phyloP scores from a whole-genome alignment of 345 rosid species.

The Rhodomyrtus tomentosa region DNA sequence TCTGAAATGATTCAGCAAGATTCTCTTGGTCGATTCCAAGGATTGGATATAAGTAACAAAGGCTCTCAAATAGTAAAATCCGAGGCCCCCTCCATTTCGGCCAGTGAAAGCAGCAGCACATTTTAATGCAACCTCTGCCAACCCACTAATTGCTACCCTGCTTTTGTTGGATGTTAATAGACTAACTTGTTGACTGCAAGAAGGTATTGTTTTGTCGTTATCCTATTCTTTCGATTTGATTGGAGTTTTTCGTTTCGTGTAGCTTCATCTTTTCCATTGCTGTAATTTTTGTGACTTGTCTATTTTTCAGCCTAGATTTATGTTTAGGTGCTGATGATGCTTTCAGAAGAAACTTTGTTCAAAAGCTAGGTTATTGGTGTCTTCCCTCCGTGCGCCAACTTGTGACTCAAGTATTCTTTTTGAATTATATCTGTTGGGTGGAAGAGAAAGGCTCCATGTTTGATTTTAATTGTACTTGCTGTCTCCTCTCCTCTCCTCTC shows the following conservation, averaged over 20 bases:
- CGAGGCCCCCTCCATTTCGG: constrained; percentile 67
- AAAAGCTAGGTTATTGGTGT: not conserved
- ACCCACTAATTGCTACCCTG: constrained; percentile 11
- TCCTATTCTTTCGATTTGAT: constrained; percentile 19
- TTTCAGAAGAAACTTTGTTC: constrained; percentile 10
- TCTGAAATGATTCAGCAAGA: constrained; percentile 66
- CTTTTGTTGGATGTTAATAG: constrained; percentile 35
- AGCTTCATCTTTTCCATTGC: constrained; percentile 4
- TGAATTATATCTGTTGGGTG: not conserved
- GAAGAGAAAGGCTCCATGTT: not conserved
- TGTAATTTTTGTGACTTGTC: constrained; percentile 11
- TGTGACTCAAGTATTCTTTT: not conserved
- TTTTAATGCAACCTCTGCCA: constrained; percentile 27
- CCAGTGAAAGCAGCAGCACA: constrained; percentile 78
- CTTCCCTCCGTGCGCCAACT: not conserved
- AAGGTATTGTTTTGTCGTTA: constrained; percentile 17
- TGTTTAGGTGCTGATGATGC: constrained; percentile 12
- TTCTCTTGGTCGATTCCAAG: constrained; percentile 65
- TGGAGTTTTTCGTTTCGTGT: constrained; percentile 10
- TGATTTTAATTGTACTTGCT: not conserved
- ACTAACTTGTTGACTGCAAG: constrained; percentile 36
- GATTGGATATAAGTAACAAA: constrained; percentile 66
- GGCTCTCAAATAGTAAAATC: constrained; percentile 47
- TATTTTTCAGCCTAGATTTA: constrained; percentile 5
- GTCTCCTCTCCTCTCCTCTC: not conserved